Conservation (phyloP, 805 yeast genomes). For the Cyberlindnera subsufficiens region DNA sequence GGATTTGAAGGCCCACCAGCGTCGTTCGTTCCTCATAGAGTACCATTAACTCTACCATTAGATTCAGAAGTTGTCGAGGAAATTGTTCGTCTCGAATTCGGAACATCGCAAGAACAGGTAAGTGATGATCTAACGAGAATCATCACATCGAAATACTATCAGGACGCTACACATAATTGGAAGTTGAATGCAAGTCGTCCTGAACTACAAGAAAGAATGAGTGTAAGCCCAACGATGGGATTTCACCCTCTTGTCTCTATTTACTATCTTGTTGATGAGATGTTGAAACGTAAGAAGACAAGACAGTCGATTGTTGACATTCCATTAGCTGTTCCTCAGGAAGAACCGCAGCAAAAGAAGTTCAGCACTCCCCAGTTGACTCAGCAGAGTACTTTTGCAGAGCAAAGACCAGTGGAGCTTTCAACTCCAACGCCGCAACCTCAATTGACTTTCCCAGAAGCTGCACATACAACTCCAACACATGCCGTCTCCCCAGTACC, state of each 20-base stretch:
- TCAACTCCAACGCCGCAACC: slow-evolving; percentile 34
- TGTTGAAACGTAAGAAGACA: slow-evolving; percentile 61
- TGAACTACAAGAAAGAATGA: slow-evolving; percentile 6
- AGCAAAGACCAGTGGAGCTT: neutral
- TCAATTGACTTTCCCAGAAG: slow-evolving; percentile 40
- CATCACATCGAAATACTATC: slow-evolving; percentile 61
- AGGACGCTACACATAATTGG: slow-evolving; percentile 59
- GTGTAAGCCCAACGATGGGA: slow-evolving; percentile 63
- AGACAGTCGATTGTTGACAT: slow-evolving; percentile 37
- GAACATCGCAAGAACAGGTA: slow-evolving; percentile 52
- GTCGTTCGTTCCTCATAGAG: slow-evolving; percentile 69
- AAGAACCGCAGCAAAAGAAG: slow-evolving; percentile 12
- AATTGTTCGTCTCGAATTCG: slow-evolving; percentile 76
- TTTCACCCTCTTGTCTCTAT: slow-evolving; percentile 87
- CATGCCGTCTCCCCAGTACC: slow-evolving; percentile 33
- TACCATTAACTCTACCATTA: slow-evolving; percentile 67
- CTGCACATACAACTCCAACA: slow-evolving; percentile 45
- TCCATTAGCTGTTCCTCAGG: slow-evolving; percentile 12
- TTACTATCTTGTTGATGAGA: slow-evolving; percentile 81
- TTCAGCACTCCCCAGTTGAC: neutral
- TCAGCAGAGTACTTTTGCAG: neutral
- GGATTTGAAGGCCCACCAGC: slow-evolving; percentile 75
- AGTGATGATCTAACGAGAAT: slow-evolving; percentile 49
- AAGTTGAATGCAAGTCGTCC: slow-evolving; percentile 18
- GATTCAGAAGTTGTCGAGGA: slow-evolving; percentile 63